Conservation (phyloP, 2,329 filamentous ascomycete genomes). For the Rhynchosporium secalis region DNA sequence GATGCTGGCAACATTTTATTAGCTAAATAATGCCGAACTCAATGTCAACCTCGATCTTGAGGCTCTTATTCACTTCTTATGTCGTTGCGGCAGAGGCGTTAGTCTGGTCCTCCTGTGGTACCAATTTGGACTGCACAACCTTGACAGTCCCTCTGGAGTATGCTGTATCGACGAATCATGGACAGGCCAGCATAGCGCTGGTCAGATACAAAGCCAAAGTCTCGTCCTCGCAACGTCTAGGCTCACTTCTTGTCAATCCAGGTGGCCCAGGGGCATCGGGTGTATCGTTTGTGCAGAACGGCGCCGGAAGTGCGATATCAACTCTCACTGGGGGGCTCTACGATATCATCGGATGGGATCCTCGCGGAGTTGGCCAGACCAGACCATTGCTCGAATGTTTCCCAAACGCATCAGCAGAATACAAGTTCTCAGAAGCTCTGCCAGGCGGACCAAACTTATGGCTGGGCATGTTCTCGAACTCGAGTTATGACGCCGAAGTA, state of each 20-base stretch:
- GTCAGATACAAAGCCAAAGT: constrained; percentile 11
- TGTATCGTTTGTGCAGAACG: constrained; percentile 14
- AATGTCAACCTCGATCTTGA: neutral
- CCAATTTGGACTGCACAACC: constrained; percentile 14
- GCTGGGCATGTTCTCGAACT: constrained; percentile 22
- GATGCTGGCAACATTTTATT: no score
- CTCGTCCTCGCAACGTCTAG: constrained; percentile 7
- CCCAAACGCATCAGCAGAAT: constrained; percentile 19
- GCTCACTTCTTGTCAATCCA: constrained; percentile 20
- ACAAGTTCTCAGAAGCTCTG: constrained; percentile 18
- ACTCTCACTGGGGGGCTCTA: constrained; percentile 24
- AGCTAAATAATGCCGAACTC: no score
- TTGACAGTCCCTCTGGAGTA: constrained; percentile 23
- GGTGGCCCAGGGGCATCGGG: constrained; percentile 22
- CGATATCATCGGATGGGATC: constrained; percentile 28
- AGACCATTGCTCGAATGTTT: constrained; percentile 25
- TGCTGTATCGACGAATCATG: neutral
- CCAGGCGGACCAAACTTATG: constrained; percentile 24
- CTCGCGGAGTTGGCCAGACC: constrained; percentile 22
- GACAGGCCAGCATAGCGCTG: constrained; percentile 13
- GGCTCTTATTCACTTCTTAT: neutral
- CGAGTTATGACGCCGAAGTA: constrained; percentile 13
- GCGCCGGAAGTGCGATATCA: constrained; percentile 17
- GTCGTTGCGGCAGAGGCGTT: neutral
- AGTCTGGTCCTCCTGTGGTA: constrained; percentile 20